phyloP scores from a whole-genome alignment of 176 grass and related monocot genomes.

The Oryza meyeriana region DNA sequence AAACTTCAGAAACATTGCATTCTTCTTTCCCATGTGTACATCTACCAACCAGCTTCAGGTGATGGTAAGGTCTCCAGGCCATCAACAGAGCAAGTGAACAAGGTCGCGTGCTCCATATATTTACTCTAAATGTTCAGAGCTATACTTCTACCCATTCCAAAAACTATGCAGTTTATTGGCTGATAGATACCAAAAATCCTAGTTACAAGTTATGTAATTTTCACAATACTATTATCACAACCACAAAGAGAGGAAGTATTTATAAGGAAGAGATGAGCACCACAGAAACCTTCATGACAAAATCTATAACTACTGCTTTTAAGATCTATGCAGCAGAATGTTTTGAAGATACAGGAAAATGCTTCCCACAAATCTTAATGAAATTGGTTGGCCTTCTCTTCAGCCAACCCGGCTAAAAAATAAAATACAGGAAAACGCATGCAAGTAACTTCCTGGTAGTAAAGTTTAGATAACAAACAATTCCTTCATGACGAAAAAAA shows the following conservation, averaged over 20 bases:
- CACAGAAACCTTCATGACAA: neutral
- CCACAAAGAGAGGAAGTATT: conserved; percentile 5
- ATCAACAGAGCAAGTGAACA: conserved; percentile 15
- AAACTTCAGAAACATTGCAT: conserved; percentile 6
- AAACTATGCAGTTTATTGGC: neutral
- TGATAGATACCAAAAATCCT: conserved; percentile 13
- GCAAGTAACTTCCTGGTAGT: conserved; percentile 28
- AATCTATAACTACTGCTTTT: neutral
- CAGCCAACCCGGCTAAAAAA: too few species aligned
- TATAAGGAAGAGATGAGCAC: conserved; percentile 10
- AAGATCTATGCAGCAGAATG: conserved; percentile 8
- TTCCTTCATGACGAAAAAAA: conserved; percentile 7
- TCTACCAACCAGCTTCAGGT: neutral
- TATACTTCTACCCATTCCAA: conserved; percentile 16
- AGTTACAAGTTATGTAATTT: conserved; percentile 5
- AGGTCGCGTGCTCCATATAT: neutral
- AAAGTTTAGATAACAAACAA: conserved; percentile 25
- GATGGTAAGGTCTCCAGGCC: neutral
- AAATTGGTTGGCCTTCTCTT: too few species aligned
- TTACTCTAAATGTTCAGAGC: conserved; percentile 9
- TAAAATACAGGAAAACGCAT: conserved; percentile 9
- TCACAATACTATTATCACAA: conserved; percentile 21
- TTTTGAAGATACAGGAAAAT: conserved; percentile 28
- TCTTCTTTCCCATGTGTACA: conserved; percentile 26
- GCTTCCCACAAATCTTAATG: too few species aligned